Percentiles rank a stretch among this genome's conserved stretches.
These are phyloP conservation scores for Calonectria multiphialidica DNA, from an alignment of 2,329 filamentous ascomycete genomes.

Conservation along the genomic window DNA sequence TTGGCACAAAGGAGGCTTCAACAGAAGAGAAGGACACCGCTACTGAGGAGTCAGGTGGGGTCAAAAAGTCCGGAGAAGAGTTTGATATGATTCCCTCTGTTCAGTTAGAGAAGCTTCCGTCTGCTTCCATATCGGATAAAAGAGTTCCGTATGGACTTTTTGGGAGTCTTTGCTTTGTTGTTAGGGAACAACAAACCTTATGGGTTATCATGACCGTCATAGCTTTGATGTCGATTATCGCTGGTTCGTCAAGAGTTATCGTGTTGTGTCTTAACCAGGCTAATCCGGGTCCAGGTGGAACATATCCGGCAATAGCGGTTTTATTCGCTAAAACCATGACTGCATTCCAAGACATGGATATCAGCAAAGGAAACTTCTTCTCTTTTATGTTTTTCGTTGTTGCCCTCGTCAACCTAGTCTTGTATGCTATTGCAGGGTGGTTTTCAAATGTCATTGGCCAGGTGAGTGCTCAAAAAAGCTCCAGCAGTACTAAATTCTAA, in stretches of 20 bases:
- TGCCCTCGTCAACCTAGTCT: conserved; percentile 58
- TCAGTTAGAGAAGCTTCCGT: too few species aligned
- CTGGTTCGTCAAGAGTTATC: not conserved
- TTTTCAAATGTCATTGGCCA: conserved; percentile 52
- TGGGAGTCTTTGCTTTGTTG: too few species aligned
- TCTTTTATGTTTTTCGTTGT: conserved; percentile 69
- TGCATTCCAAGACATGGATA: conserved; percentile 49
- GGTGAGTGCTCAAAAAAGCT: conserved; percentile 30
- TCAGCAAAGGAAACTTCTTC: conserved; percentile 61
- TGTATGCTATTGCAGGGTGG: conserved; percentile 66
- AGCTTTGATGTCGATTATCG: conserved; percentile 43
- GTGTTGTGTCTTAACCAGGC: not conserved
- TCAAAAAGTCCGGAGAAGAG: conserved; percentile 50
- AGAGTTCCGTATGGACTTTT: too few species aligned
- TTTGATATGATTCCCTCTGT: too few species aligned
- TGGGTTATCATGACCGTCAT: conserved; percentile 27
- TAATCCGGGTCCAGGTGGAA: conserved; percentile 45
- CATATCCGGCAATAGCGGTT: conserved; percentile 60
- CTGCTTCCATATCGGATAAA: too few species aligned
- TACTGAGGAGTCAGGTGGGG: conserved; percentile 55
- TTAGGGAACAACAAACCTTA: too few species aligned
- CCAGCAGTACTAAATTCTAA: not conserved
- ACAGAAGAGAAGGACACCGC: conserved; percentile 30
- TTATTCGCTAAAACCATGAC: conserved; percentile 56
- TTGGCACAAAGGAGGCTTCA: conserved; percentile 39